phyloP scores from a whole-genome alignment of 2,329 filamentous ascomycete species.

The Stagonosporopsis tanaceti region DNA sequence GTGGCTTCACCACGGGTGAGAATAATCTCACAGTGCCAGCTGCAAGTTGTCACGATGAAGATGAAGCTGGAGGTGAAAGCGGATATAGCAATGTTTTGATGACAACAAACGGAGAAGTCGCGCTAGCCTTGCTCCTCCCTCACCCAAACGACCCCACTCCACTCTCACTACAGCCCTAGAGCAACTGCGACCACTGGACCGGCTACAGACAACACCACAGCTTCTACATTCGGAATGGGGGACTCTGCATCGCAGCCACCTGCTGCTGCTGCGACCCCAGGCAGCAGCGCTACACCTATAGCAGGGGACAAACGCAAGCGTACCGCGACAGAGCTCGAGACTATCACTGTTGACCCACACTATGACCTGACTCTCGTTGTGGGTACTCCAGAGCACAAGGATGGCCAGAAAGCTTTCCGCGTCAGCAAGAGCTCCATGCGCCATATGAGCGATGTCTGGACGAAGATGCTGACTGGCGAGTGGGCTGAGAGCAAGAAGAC shows the following conservation, averaged over 20 bases:
- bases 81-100: not conserved
- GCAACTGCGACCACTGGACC: too few species aligned
- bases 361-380: conserved; percentile 22
- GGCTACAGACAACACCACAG: too few species aligned
- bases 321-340: not conserved
- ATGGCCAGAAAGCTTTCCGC: conserved; percentile 4
- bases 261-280: too few species aligned
- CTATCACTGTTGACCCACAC: conserved; percentile 5
- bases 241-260: too few species aligned
- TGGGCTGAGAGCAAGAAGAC: conserved; percentile 6
- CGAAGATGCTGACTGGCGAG: conserved; percentile 11
- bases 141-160: not conserved
- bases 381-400: not conserved
- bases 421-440: conserved; percentile 13
- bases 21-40: too few species aligned
- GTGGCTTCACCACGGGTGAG: too few species aligned
- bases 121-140: not conserved
- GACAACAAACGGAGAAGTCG: not conserved
- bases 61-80: not conserved
- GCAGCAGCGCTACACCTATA: too few species aligned
- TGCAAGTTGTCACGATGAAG: not conserved
- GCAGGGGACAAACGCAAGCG: not conserved
- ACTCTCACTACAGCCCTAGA: not conserved
- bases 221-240: too few species aligned
- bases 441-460: conserved; percentile 13